Evolutionary conservation across 805 yeast genomes (phyloP).

Genomic region (Candida vaughaniae): DNA sequence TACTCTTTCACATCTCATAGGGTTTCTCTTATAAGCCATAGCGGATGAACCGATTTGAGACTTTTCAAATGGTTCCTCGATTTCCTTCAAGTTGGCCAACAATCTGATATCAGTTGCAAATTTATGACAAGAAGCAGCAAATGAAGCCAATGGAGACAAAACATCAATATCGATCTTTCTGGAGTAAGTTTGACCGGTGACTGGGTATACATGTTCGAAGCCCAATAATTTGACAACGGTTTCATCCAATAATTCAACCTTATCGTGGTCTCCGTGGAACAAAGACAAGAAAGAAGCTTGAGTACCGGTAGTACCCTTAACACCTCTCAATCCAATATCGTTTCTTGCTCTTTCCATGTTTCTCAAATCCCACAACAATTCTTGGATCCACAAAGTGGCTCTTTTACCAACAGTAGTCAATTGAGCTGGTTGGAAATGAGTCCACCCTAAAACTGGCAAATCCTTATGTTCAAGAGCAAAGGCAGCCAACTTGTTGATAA

Average conservation of each 20-base stretch:
- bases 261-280: slow-evolving; percentile 95
- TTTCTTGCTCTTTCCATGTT: slow-evolving; percentile 94
- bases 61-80: slow-evolving; percentile 98
- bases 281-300: slow-evolving; percentile 94
- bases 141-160: slow-evolving; percentile 85
- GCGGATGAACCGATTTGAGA: slow-evolving; percentile 98
- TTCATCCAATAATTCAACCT: slow-evolving; percentile 89
- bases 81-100: slow-evolving; percentile 93
- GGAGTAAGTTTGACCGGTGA: slow-evolving; percentile 98
- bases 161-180: slow-evolving; percentile 97
- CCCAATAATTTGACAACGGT: slow-evolving; percentile 92
- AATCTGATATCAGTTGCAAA: slow-evolving; percentile 96
- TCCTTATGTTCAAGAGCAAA: slow-evolving; percentile 93
- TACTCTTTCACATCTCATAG: slow-evolving; percentile 98
- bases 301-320: slow-evolving; percentile 98
- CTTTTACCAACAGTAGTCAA: slow-evolving; percentile 98
- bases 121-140: slow-evolving; percentile 96
- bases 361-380: slow-evolving; percentile 95
- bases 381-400: slow-evolving; percentile 97
- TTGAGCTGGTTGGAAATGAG: slow-evolving; percentile 99
- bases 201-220: slow-evolving; percentile 93
- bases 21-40: slow-evolving; percentile 99
- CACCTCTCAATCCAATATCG: slow-evolving; percentile 95
- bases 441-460: slow-evolving; percentile 97
- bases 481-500: slow-evolving; percentile 81